Percentiles rank a stretch among this genome's conserved stretches.
Evolutionary conservation across 2,329 filamentous ascomycete species (phyloP).

Genomic region (Fusarium nygamai): DNA sequence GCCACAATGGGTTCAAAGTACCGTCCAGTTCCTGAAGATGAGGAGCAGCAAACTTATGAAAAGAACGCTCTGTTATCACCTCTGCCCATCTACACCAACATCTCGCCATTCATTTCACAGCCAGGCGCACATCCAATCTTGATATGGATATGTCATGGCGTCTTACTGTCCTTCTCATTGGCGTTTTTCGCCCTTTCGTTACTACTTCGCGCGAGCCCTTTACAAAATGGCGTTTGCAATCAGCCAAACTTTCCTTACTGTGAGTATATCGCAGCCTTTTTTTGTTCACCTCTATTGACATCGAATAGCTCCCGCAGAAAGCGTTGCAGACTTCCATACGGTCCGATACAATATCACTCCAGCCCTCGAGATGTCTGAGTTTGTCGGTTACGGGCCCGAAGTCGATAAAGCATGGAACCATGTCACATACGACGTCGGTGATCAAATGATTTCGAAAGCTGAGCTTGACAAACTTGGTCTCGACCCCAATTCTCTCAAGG

Average conservation of each 20-base stretch:
- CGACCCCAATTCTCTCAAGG: slow-evolving; percentile 63
- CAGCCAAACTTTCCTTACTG: slow-evolving; percentile 26
- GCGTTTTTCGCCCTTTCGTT: slow-evolving; percentile 23
- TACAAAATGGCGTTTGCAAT: background rate
- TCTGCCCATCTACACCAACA: background rate
- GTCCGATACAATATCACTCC: slow-evolving; percentile 60
- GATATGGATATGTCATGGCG: slow-evolving; percentile 26
- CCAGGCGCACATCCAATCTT: background rate
- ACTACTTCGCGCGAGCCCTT: background rate
- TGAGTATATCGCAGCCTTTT: background rate
- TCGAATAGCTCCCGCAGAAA: slow-evolving; percentile 55
- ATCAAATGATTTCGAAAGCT: slow-evolving; percentile 66
- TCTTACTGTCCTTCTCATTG: slow-evolving; percentile 22
- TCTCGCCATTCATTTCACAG: background rate
- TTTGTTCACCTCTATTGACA: background rate
- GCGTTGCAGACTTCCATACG: slow-evolving; percentile 59
- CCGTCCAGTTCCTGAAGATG: slow-evolving; percentile 2
- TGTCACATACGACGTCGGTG: slow-evolving; percentile 61
- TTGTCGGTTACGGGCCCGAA: slow-evolving; percentile 64
- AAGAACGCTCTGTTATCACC: slow-evolving; percentile 19
- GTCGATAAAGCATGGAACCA: slow-evolving; percentile 68
- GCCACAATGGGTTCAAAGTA: slow-evolving; percentile 11
- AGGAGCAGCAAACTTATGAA: slow-evolving; percentile 23
- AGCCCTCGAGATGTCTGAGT: slow-evolving; percentile 56
- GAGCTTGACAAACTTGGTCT: slow-evolving; percentile 64